Percentiles rank a stretch among this genome's conserved stretches.
Conservation (phyloP, 2,329 filamentous ascomycete genomes). For the Cryphonectria japonica region DNA sequence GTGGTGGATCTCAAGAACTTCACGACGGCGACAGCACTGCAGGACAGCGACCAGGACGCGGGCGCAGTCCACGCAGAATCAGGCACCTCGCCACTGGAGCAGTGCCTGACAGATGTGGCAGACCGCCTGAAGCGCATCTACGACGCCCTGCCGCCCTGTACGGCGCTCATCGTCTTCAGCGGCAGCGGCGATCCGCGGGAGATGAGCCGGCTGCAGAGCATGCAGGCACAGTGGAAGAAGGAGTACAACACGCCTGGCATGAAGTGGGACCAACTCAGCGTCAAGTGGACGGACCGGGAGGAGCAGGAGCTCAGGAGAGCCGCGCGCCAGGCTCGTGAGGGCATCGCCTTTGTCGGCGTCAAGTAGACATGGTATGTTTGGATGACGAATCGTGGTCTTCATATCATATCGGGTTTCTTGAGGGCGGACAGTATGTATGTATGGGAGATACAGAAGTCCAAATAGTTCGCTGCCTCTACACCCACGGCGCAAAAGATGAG, state of each 20-base stretch:
- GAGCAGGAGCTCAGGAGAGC: constrained; percentile 65
- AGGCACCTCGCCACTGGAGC: constrained; percentile 44
- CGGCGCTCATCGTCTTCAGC: constrained; percentile 66
- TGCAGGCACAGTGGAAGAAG: constrained; percentile 63
- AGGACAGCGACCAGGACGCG: constrained; percentile 9
- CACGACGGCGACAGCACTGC: constrained; percentile 17
- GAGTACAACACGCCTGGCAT: constrained; percentile 67
- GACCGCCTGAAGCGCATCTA: constrained; percentile 59
- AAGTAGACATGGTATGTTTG: constrained; percentile 47
- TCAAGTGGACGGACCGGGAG: constrained; percentile 70
- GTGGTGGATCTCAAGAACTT: constrained; percentile 23
- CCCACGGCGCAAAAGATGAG: not conserved
- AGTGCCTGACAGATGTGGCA: constrained; percentile 50
- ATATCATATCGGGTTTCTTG: no score
- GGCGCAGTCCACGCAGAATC: not conserved
- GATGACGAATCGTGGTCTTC: not conserved
- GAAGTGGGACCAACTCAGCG: constrained; percentile 69
- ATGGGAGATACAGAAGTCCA: not conserved
- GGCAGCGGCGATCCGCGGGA: constrained; percentile 70
- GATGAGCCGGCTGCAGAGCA: constrained; percentile 64
- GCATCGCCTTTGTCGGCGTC: constrained; percentile 67
- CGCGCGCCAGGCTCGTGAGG: constrained; percentile 59
- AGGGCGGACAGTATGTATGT: not conserved
- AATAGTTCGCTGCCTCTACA: not conserved
- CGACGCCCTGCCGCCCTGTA: constrained; percentile 64